Evolutionary conservation across 345 rosid species (phyloP).

Genomic region (Gossypium mustelinum): DNA sequence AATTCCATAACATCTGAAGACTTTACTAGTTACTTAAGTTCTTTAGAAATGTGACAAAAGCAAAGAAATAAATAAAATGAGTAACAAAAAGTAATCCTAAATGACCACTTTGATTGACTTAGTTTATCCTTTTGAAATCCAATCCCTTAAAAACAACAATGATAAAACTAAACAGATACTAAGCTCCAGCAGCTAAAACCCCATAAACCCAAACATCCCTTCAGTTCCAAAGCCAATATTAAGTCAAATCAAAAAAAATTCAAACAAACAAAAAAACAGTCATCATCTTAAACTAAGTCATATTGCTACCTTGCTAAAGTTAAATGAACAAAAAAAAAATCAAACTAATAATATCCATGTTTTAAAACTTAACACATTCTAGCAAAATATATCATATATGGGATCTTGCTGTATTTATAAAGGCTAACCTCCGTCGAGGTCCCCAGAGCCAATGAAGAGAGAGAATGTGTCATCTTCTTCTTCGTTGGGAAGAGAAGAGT

Average conservation of each 20-base stretch:
- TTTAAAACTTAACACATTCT: not conserved
- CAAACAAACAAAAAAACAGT: not conserved
- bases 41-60: not conserved
- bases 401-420: not conserved
- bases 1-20: not conserved
- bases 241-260: not conserved
- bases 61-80: not conserved
- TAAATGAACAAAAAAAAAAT: not conserved
- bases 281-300: not conserved
- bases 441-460: constrained; percentile 49
- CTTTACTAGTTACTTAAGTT: not conserved
- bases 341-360: constrained; percentile 11
- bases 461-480: constrained; percentile 49
- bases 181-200: not conserved
- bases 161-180: not conserved
- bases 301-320: not conserved
- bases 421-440: constrained; percentile 71
- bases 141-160: not conserved
- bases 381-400: not conserved
- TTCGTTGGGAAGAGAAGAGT: constrained; percentile 37
- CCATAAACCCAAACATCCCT: not conserved
- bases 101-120: not conserved
- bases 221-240: not conserved
- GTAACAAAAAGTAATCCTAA: not conserved
- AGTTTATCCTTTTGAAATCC: not conserved